Percentiles rank a stretch among this genome's conserved stretches.
Evolutionary conservation across 768 basidiomycete genomes (phyloP).

Genomic region (Psilocybe tampanensis): DNA sequence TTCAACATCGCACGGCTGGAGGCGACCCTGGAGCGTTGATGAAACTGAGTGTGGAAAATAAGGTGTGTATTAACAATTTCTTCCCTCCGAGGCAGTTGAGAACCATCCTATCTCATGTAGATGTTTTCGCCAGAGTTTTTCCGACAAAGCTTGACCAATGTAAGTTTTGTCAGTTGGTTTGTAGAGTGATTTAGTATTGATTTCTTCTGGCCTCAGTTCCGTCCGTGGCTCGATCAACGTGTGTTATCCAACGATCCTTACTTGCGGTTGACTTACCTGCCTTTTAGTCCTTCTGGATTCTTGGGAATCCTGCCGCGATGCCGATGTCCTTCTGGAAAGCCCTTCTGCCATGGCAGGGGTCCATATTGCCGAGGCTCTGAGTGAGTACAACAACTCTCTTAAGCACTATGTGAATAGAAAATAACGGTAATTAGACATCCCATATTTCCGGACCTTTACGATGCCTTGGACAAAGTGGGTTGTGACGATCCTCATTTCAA

Average conservation of each 20-base stretch:
- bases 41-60: slow-evolving; percentile 56
- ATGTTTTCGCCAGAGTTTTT: slow-evolving; percentile 79
- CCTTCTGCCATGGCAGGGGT: slow-evolving; percentile 74
- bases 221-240: slow-evolving; percentile 68
- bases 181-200: neutral
- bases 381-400: slow-evolving; percentile 41
- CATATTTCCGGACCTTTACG: slow-evolving; percentile 67
- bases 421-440: slow-evolving; percentile 42
- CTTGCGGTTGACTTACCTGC: neutral
- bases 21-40: slow-evolving; percentile 72
- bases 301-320: slow-evolving; percentile 65
- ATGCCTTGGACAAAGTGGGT: slow-evolving; percentile 62
- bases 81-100: neutral
- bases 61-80: slow-evolving; percentile 22
- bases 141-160: slow-evolving; percentile 58
- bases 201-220: slow-evolving; percentile 41
- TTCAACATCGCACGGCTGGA: slow-evolving; percentile 62
- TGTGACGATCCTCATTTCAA: neutral
- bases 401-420: neutral
- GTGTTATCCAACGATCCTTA: slow-evolving; percentile 23
- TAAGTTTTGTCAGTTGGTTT: slow-evolving; percentile 25
- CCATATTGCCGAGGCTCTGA: slow-evolving; percentile 69
- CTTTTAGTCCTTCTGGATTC: slow-evolving; percentile 56
- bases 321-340: slow-evolving; percentile 67
- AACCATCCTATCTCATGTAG: slow-evolving; percentile 27